Base-by-base conservation (phyloP, 2,329 filamentous ascomycete genomes). In the Sclerotinia nivalis region DNA sequence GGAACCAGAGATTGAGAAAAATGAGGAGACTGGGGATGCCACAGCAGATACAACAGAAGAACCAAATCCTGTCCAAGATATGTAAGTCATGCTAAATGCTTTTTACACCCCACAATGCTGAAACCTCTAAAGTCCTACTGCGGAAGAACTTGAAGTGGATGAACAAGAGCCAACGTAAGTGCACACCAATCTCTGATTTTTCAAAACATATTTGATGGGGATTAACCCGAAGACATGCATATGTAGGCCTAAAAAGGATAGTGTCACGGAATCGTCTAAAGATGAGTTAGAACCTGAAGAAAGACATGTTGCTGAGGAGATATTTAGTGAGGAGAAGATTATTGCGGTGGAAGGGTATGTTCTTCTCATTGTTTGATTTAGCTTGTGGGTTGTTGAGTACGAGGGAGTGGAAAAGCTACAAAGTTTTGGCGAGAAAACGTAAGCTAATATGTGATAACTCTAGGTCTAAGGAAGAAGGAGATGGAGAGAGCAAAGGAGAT, bases 291-390 rank as follows among this genome's bases (percentile, higher is more conserved):
- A 52, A 31, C 9, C 18, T 8, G 56, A 52, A 50, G 13, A 43
- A 20, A 20, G 2, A 1, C 12, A 22, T 62, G 20, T 6, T 43
- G 13, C 10, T 34, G n/a, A 68, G 55, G 37, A 66, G 37, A 13
- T 66, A 66, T 10, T 31, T 45, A 15, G n/a, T 34, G 43, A 68
- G 56, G 15, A 65, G 52, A 15, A 65, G 61, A 34, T 37, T 65
- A 2, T 28, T 65, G 61, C n/a, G 49, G 34, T 40, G 49, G 61
- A 52, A 65, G 47, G 47, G 61, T 52, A 28, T 28, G 47, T 43
- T 28, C 12, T 0, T 50, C 10, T 64, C 13, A 20, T 37, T 12
- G 20, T 25, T 1, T 49, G 5, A 18, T 25, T 50, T 12, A 1
- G 10, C 4, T 25, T 25, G 4, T 37, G n/a, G 7, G 4, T 49